A percentile compares a stretch with the other conserved stretches of the same genome.
phyloP scores from a whole-genome alignment of 106 monocot species.

The Dendrobium chrysotoxum region DNA sequence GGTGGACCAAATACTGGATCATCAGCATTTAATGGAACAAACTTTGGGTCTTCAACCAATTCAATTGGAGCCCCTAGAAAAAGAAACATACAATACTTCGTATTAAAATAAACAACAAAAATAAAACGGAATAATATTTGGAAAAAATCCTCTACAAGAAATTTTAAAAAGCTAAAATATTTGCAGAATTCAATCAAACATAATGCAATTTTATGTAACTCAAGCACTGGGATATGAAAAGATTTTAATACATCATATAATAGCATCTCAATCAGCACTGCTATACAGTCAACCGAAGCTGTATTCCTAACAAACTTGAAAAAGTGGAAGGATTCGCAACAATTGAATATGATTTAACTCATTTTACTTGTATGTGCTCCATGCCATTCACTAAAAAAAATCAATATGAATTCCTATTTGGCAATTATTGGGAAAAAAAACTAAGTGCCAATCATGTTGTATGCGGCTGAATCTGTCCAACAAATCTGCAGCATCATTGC shows the following conservation, averaged over 20 bases:
- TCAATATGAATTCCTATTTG: not conserved
- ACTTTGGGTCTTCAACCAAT: constrained; percentile 69
- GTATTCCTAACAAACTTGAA: not conserved
- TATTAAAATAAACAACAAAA: not conserved
- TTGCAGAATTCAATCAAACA: not conserved
- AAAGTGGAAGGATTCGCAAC: not conserved
- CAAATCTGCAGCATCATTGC: too few relatives aligned
- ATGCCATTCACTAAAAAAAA: not conserved
- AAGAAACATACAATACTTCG: not conserved
- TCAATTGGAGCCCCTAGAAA: constrained; percentile 43
- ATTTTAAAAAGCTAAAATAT: not conserved
- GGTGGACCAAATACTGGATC: constrained; percentile 89
- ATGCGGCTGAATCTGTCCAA: too few relatives aligned
- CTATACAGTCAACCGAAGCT: not conserved
- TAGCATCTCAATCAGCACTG: not conserved
- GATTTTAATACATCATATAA: not conserved
- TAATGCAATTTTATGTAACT: not conserved
- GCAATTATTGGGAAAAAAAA: not conserved
- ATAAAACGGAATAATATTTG: not conserved
- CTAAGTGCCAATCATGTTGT: too few relatives aligned
- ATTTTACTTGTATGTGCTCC: not conserved
- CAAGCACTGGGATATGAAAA: not conserved
- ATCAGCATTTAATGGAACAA: constrained; percentile 78
- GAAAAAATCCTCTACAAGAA: not conserved
- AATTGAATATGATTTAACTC: constrained; percentile 1